Percentiles rank a stretch among this genome's conserved stretches.
Conservation (phyloP, 2,329 filamentous ascomycete genomes). For the Knoxdaviesia capensis region DNA sequence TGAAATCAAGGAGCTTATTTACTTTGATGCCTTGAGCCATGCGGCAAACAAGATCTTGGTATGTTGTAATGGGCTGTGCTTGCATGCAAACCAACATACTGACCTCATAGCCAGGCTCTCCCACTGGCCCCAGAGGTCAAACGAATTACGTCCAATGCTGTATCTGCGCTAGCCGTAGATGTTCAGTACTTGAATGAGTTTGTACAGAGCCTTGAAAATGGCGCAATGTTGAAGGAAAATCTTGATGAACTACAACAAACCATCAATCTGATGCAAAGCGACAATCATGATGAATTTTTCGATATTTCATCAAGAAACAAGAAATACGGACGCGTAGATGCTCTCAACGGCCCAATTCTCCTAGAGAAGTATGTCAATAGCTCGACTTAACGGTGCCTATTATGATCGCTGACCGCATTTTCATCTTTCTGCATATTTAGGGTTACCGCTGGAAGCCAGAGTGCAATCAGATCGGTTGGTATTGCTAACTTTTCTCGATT, state of each 20-base stretch:
- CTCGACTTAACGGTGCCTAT: too few relatives aligned
- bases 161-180: constrained; percentile 62
- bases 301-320: constrained; percentile 77
- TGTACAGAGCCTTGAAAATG: constrained; percentile 67
- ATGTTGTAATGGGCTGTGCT: constrained; percentile 10
- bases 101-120: constrained; percentile 30
- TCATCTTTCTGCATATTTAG: too few relatives aligned
- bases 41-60: constrained; percentile 72
- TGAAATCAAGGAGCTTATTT: constrained; percentile 93
- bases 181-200: constrained; percentile 71
- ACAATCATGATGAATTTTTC: constrained; percentile 94
- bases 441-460: too few relatives aligned
- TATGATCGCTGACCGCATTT: too few relatives aligned
- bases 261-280: constrained; percentile 64
- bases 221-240: constrained; percentile 69
- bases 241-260: constrained; percentile 90
- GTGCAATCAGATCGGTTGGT: too few relatives aligned
- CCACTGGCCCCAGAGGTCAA: constrained; percentile 63
- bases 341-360: constrained; percentile 67
- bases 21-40: constrained; percentile 88
- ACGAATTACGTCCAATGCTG: constrained; percentile 72
- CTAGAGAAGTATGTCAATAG: constrained; percentile 65
- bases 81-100: not conserved
- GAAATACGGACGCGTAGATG: constrained; percentile 86
- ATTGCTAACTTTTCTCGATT: too few relatives aligned